A percentile compares a stretch with the other conserved stretches of the same genome.
Conservation (phyloP, 2,329 filamentous ascomycete species). For the Simplicillium sp. region DNA sequence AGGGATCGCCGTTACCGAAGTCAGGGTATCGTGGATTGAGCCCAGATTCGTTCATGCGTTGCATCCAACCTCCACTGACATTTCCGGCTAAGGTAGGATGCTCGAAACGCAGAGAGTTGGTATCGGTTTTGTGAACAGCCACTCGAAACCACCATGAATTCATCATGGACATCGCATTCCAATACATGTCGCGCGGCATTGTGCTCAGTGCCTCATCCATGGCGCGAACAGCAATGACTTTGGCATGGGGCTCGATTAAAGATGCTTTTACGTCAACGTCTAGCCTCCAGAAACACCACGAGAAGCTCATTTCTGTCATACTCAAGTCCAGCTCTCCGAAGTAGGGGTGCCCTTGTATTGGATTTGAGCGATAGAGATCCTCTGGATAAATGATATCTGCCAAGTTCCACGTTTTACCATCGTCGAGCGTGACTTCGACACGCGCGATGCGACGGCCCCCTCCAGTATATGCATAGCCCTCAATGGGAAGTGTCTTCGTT, state of each 20-base stretch:
- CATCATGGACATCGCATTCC: slow-evolving; percentile 87
- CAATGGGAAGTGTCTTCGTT: slow-evolving; percentile 35
- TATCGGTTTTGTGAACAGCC: slow-evolving; percentile 48
- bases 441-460: slow-evolving; percentile 67
- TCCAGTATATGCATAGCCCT: slow-evolving; percentile 74
- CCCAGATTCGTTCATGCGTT: background rate
- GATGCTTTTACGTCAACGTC: slow-evolving; percentile 48
- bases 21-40: background rate
- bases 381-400: slow-evolving; percentile 70
- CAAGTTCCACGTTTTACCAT: slow-evolving; percentile 46
- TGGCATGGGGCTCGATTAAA: slow-evolving; percentile 50
- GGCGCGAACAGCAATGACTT: slow-evolving; percentile 55
- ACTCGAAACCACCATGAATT: slow-evolving; percentile 83
- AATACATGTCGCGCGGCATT: slow-evolving; percentile 82
- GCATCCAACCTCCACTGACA: background rate
- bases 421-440: slow-evolving; percentile 16
- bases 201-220: slow-evolving; percentile 81
- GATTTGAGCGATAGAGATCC: slow-evolving; percentile 59
- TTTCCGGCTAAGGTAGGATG: slow-evolving; percentile 50
- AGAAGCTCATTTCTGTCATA: slow-evolving; percentile 68
- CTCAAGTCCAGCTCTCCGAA: slow-evolving; percentile 66
- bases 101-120: slow-evolving; percentile 62
- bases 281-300: slow-evolving; percentile 78
- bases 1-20: background rate
- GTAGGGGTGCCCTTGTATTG: slow-evolving; percentile 49